Evolutionary conservation across 2,329 filamentous ascomycete species (phyloP).

Genomic region (Trichoderma polysporum): DNA sequence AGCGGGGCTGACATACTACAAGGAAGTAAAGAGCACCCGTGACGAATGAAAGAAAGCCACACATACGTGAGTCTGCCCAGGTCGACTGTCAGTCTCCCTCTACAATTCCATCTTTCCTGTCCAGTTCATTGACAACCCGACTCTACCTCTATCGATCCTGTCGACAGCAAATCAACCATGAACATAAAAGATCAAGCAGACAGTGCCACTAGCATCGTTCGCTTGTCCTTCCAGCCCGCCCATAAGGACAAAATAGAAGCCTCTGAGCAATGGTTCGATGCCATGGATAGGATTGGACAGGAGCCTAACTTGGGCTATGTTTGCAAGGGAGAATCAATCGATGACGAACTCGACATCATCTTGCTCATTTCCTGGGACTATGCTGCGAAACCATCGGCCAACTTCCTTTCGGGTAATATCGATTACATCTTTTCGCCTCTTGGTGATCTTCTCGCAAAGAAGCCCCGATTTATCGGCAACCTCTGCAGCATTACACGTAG

Average conservation of each 20-base stretch:
- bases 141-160: background rate
- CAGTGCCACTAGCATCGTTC: background rate
- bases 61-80: no score
- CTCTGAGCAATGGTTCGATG: background rate
- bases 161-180: background rate
- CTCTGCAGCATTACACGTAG: background rate
- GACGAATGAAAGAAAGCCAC: no score
- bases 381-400: background rate
- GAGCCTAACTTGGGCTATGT: background rate
- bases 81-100: no score
- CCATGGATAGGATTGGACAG: background rate
- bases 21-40: no score
- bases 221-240: background rate
- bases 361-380: background rate
- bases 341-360: background rate
- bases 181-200: background rate
- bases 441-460: background rate
- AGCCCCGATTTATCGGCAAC: background rate
- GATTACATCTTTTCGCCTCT: background rate
- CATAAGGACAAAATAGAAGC: background rate
- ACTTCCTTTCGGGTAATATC: background rate
- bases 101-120: background rate
- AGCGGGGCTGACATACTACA: no score
- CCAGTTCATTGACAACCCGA: background rate
- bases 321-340: background rate